phyloP scores from a whole-genome alignment of 345 rosid genomes.

The Iberis pinnata region DNA sequence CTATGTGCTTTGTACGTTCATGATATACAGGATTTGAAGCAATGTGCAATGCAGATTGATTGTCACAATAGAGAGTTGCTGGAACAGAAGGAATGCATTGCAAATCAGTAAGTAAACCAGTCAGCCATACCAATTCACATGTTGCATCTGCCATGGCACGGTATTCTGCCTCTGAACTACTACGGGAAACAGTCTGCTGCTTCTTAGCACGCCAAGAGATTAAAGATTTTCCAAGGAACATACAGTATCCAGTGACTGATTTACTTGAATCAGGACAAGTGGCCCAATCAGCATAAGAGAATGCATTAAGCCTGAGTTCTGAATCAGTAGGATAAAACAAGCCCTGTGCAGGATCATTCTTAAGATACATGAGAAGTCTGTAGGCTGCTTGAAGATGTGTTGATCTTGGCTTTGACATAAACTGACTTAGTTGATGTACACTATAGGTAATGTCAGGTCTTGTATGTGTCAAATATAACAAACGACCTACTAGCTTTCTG shows the following conservation, averaged over 20 bases:
- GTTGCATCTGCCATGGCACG: neutral
- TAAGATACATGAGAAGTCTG: neutral
- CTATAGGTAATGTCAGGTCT: neutral
- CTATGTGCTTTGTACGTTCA: neutral
- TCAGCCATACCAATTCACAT: neutral
- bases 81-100: neutral
- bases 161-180: neutral
- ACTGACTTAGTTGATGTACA: neutral
- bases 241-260: neutral
- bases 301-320: neutral
- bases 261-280: neutral
- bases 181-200: neutral
- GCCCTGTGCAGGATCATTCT: neutral
- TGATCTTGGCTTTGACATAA: neutral
- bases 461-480: no score
- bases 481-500: neutral
- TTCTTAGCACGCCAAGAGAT: neutral
- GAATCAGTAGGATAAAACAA: neutral
- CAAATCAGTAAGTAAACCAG: neutral
- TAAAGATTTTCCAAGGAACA: neutral
- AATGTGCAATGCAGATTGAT: neutral
- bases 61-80: neutral
- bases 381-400: neutral
- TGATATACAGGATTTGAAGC: neutral
- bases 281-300: neutral